These are phyloP conservation scores for Tulasnella calospora DNA, from an alignment of 768 basidiomycete species.

Conservation along the genomic window DNA sequence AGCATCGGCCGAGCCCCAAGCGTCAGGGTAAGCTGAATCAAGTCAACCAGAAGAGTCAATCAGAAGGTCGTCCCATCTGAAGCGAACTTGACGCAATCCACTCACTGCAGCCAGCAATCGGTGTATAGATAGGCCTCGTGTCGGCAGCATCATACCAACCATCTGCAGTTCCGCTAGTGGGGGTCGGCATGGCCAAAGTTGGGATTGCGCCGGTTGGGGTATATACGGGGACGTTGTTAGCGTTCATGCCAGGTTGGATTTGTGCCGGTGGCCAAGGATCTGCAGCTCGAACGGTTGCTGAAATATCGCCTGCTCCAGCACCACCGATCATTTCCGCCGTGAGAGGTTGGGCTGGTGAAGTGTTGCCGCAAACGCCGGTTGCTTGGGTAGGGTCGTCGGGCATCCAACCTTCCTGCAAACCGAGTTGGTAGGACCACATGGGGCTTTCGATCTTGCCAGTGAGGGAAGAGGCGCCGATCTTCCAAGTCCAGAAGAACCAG, in stretches of 20 bases:
- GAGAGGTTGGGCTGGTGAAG: conserved; percentile 37
- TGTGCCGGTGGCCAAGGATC: conserved; percentile 66
- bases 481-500: conserved; percentile 99
- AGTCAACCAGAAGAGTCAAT: background rate
- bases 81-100: background rate
- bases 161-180: conserved; percentile 41
- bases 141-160: conserved; percentile 75
- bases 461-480: conserved; percentile 76
- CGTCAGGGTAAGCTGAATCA: conserved; percentile 57
- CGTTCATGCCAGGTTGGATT: conserved; percentile 29
- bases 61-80: background rate
- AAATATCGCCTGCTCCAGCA: conserved; percentile 56
- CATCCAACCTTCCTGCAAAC: conserved; percentile 88
- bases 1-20: conserved; percentile 63
- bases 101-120: conserved; percentile 58
- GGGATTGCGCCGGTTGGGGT: conserved; percentile 62
- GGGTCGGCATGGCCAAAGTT: conserved; percentile 65
- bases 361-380: conserved; percentile 55
- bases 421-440: conserved; percentile 91
- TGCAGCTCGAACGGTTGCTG: conserved; percentile 47
- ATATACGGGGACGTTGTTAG: conserved; percentile 62
- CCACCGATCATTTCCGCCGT: conserved; percentile 53
- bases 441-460: conserved; percentile 70
- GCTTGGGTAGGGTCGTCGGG: conserved; percentile 79
- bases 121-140: conserved; percentile 54